Evolutionary conservation across 2,329 filamentous ascomycete genomes (phyloP).

Genomic region (Microcyclosporella mali): DNA sequence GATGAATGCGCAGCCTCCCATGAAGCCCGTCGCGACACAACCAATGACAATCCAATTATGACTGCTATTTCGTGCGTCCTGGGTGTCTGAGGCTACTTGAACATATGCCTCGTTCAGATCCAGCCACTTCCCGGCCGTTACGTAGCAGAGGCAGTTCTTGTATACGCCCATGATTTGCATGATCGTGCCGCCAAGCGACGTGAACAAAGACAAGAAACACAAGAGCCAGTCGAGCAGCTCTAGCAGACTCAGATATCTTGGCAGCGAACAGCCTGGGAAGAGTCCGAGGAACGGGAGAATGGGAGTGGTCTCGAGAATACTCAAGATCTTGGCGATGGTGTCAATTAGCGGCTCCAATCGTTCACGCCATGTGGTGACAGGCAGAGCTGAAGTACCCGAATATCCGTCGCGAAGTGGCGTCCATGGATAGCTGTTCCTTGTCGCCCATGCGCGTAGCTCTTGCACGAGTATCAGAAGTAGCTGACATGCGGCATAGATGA

Average conservation of each 20-base stretch:
- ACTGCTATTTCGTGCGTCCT: conserved; percentile 2
- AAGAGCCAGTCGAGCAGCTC: neutral
- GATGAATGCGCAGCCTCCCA: conserved; percentile 1
- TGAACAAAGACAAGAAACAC: conserved; percentile 5
- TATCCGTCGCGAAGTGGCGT: neutral
- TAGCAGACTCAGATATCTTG: neutral
- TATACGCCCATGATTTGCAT: conserved; percentile 7
- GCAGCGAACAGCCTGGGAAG: no score
- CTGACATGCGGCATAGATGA: conserved; percentile 6
- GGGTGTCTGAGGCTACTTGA: conserved; percentile 6
- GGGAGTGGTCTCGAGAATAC: conserved; percentile 1
- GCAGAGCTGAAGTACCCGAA: no score
- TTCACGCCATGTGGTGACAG: no score
- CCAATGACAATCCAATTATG: conserved; percentile 8
- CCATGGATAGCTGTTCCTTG: neutral
- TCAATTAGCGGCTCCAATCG: no score
- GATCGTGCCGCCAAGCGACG: conserved; percentile 5
- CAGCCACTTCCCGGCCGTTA: conserved; percentile 3
- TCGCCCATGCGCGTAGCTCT: neutral
- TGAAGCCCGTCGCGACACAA: conserved; percentile 2
- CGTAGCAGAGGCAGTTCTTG: conserved; percentile 6
- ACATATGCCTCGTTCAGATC: conserved; percentile 3
- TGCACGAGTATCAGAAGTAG: conserved; percentile 3
- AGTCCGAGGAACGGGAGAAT: no score
- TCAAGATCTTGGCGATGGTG: neutral